These are phyloP conservation scores for Parascedosporium putredinis DNA, from an alignment of 2,329 filamentous ascomycete genomes.

Conservation along the genomic window DNA sequence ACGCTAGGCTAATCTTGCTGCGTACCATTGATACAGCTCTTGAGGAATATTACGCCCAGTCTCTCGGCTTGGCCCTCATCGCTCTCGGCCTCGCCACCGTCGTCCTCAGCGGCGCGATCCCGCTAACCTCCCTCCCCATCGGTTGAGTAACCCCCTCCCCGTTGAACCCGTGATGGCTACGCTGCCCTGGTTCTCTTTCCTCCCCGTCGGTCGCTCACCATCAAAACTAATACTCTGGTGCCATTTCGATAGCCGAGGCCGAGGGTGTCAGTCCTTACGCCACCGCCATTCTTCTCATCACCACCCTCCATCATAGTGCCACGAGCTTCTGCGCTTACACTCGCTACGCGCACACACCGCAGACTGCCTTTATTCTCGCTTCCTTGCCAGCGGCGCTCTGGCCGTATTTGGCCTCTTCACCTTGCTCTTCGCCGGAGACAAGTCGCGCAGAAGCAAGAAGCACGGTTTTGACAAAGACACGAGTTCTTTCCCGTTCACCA, in stretches of 20 bases:
- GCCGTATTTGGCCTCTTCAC: constrained; percentile 39
- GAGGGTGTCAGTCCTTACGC: constrained; percentile 50
- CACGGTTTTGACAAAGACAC: constrained; percentile 28
- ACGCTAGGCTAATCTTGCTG: constrained; percentile 1
- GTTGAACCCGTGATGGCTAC: no score
- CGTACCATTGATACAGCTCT: constrained; percentile 42
- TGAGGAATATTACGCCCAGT: constrained; percentile 65
- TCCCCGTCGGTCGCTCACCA: no score
- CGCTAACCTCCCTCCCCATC: constrained; percentile 43
- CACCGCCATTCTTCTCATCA: constrained; percentile 54
- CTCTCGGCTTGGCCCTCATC: constrained; percentile 57
- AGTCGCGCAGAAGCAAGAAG: constrained; percentile 25
- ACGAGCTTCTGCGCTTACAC: constrained; percentile 59
- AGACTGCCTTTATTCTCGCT: constrained; percentile 50
- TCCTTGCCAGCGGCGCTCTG: constrained; percentile 46
- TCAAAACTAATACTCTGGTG: constrained; percentile 6
- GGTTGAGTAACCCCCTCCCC: no score
- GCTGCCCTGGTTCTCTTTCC: no score
- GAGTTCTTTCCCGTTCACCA: constrained; percentile 28
- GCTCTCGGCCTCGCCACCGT: constrained; percentile 53
- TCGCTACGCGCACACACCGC: constrained; percentile 46
- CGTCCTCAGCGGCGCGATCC: constrained; percentile 60
- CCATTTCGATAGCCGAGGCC: background rate
- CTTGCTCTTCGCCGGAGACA: constrained; percentile 27
- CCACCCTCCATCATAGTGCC: constrained; percentile 53